Evolutionary conservation across 192 early-diverging fungal genomes (phyloP).

Genomic region (Diversispora eburnea): DNA sequence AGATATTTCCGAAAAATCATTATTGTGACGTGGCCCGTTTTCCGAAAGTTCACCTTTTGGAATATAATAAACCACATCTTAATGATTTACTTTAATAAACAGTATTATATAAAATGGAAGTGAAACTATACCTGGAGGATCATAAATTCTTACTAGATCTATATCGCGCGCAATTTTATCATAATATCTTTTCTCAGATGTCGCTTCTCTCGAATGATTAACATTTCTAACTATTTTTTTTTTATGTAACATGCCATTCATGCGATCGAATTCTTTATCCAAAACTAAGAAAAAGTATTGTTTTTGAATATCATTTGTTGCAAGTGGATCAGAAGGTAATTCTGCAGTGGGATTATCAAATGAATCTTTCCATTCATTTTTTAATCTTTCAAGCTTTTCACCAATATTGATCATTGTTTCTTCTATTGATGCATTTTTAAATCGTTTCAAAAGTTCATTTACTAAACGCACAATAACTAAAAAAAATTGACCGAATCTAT

Average conservation of each 20-base stretch:
- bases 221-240: too few species aligned
- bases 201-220: too few species aligned
- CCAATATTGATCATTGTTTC: background rate
- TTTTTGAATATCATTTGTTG: background rate
- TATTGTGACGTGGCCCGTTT: slow-evolving; percentile 49
- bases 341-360: background rate
- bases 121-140: slow-evolving; percentile 3
- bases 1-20: slow-evolving; percentile 44
- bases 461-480: slow-evolving; percentile 35
- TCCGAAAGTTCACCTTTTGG: slow-evolving; percentile 34
- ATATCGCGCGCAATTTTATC: background rate
- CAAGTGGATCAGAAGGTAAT: background rate
- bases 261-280: slow-evolving; percentile 1
- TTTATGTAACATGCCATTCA: slow-evolving; percentile 1
- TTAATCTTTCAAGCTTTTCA: background rate
- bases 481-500: slow-evolving; percentile 26
- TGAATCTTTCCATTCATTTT: slow-evolving; percentile 17
- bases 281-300: slow-evolving; percentile 14
- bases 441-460: slow-evolving; percentile 36
- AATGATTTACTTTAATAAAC: too few species aligned
- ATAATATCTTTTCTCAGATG: background rate
- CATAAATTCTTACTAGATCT: background rate
- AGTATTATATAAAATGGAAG: background rate
- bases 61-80: too few species aligned
- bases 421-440: slow-evolving; percentile 30